Evolutionary conservation across 345 rosid genomes (phyloP).

Genomic region (sweet orange (Citrus sinensis)): DVS_A1.0 CM039167.1:25100001-25100500

Average conservation of each 20-base stretch:
- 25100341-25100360: background rate
- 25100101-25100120: background rate
- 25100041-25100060: background rate
- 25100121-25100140: conserved; percentile 3
- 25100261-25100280: background rate
- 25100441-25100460: background rate
- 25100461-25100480: background rate
- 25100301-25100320: background rate
- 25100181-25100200: too few relatives aligned
- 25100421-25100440: background rate
- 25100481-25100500: too few relatives aligned
- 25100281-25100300: background rate
- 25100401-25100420: background rate
- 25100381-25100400: background rate
- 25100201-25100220: background rate
- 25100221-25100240: conserved; percentile 7
- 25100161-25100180: background rate
- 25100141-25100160: background rate
- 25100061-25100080: background rate
- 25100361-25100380: too few relatives aligned
- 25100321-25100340: background rate
- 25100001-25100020: background rate
- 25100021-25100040: background rate
- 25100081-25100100: background rate
- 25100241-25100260: conserved; percentile 7